phyloP scores from a whole-genome alignment of 2,329 filamentous ascomycete species.

The Saccharata proteae region DNA sequence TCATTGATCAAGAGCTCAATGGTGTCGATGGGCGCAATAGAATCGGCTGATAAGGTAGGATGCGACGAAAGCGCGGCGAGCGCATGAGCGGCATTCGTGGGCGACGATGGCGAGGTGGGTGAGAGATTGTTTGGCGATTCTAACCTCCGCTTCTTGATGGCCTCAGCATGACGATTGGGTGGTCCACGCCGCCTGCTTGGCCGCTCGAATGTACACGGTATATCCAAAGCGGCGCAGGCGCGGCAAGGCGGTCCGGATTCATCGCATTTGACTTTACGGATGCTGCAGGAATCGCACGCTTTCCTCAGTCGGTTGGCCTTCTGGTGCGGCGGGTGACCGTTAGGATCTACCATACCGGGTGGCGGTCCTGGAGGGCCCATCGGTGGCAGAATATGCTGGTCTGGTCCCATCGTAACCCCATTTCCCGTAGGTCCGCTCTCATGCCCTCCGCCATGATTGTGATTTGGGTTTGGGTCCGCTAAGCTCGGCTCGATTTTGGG shows the following conservation, averaged over 20 bases:
- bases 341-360: conserved; percentile 2
- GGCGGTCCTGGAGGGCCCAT: conserved; percentile 7
- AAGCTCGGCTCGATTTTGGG: conserved; percentile 9
- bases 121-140: conserved; percentile 31
- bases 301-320: conserved; percentile 27
- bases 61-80: conserved; percentile 37
- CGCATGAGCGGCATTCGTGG: conserved; percentile 41
- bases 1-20: conserved; percentile 63
- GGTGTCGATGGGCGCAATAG: conserved; percentile 57
- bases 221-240: conserved; percentile 52
- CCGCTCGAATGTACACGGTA: conserved; percentile 55
- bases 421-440: conserved; percentile 7
- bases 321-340: conserved; percentile 11
- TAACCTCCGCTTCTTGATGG: conserved; percentile 49
- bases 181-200: conserved; percentile 52
- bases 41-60: conserved; percentile 46
- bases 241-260: conserved; percentile 54
- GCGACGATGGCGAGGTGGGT: conserved; percentile 34
- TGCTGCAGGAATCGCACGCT: conserved; percentile 31
- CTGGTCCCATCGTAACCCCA: conserved; percentile 4
- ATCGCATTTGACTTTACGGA: conserved; percentile 44
- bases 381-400: conserved; percentile 7
- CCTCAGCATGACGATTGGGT: conserved; percentile 54
- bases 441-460: conserved; percentile 1
- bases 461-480: conserved; percentile 8